Base-by-base conservation (phyloP, 2,329 filamentous ascomycete genomes). In the Fusarium gaditjirri region DNA sequence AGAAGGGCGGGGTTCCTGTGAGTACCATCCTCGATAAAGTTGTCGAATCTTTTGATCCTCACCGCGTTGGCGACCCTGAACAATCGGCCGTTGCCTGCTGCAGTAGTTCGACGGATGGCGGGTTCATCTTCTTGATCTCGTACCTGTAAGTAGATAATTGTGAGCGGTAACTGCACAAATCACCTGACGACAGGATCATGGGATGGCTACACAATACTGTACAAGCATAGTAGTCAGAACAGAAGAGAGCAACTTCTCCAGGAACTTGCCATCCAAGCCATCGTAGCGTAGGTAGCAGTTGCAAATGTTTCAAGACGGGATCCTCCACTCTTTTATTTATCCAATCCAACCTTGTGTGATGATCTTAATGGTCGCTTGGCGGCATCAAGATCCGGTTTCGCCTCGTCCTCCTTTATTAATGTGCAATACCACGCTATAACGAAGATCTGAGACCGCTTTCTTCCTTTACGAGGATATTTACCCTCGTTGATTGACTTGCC, bases 121-220 rank as follows among this genome's bases (percentile, higher is more conserved):
- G 58, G 44, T 57, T 70, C 52, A 21, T 61, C 31, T 41, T 61
- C 46, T 46, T 55, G n/a, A 25, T 41, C 52, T 38, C 39, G 50
- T 56, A 42, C 31, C 53, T 39, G 23, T 41, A 46, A 43, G 33
- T 43, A 68, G 49, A 54, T 39, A 31, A 21, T 23, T 61, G 33
- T 50, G 46, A 60, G 59, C 52, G 60, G 59, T 69, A 60, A 47
- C 60, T 72, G 38, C 42, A 61, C 55, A 61, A 67, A 38, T 66
- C 39, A 68, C 68, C 62, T 74, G 59, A 65, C 61, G 56, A 60
- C 27, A 52, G 67, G 65, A 52, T 62, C 64, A 65, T 59, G 69
- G 61, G 52, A 64, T 42, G 17, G 39, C 44, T 63, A 46, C 42
- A 38, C 42, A 36, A 68, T 29, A 23, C 49, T 53, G 13, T 8